Evolutionary conservation across 169 alveolate species (phyloP), one percentile per base, ranked within the genome.

Genomic region (Cryptosporidium tyzzeri): DNA sequence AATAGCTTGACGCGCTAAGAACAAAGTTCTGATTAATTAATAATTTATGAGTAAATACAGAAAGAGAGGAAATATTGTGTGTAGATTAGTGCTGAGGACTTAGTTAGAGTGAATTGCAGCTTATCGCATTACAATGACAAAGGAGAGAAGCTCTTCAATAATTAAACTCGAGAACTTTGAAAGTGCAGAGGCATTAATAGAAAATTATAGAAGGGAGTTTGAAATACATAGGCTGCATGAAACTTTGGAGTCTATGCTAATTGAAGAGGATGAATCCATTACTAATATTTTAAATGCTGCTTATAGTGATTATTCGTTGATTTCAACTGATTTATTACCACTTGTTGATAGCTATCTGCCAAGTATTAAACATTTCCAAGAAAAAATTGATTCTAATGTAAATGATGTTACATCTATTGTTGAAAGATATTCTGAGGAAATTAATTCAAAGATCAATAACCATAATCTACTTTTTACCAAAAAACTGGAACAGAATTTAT

Each of bases 181-280:
- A 26, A 62, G 14, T 62, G 53, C 89, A 14, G 89, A 80, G 53
- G 23, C 74, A 3, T 65, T 80, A 29, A 37, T 80, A 6, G 89
- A 80, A n/a, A 80, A 80, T 41, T 80, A 80, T 33, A 59, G 80
- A 14, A 35, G 75, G 41, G 89, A 80, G 59, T 23, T 80, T 5
- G 89, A 80, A 41, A 62, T 80, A n/a, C 61, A 80, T 37, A 80
- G 89, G 44, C 55, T 80, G 26, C 89, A 31, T 21, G 89, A 80
- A 62, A 65, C 67, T 26, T 37, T 80, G 29, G 29, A 59, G 18
- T 61, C 67, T n/a, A 59, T 62, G 80, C 68, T 80, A 0, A 18
- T 31, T 18, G 89, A 80, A 62, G 89, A 80, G 44, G 65, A 80
- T 41, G 89, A 80, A 33, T 62, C 73, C 2, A 80, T 80, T 18